A percentile compares a stretch with the other conserved stretches of the same genome.
Conservation (phyloP, 2,329 filamentous ascomycete genomes). For the Clarireedia homoeocarpa region DNA sequence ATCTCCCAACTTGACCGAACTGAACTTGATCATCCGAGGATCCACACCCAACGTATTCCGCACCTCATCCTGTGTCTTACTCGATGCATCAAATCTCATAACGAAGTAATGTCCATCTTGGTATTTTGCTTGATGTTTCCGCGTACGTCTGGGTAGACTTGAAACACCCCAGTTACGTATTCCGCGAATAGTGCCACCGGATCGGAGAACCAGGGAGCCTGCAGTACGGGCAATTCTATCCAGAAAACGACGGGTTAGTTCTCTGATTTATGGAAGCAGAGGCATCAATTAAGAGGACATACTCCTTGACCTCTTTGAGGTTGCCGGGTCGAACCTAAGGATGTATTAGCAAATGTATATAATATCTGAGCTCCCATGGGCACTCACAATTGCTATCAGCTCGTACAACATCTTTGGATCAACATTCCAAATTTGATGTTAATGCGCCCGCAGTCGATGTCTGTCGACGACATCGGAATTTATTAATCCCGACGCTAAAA, state of each 20-base stretch:
- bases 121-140: slow-evolving; percentile 77
- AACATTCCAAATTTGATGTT: slow-evolving; percentile 13
- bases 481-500: slow-evolving; percentile 4
- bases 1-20: slow-evolving; percentile 77
- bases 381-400: slow-evolving; percentile 82
- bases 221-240: slow-evolving; percentile 78
- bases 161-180: slow-evolving; percentile 95
- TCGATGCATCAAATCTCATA: slow-evolving; percentile 85
- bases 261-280: not conserved
- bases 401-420: slow-evolving; percentile 80
- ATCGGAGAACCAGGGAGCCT: slow-evolving; percentile 72
- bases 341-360: slow-evolving; percentile 13
- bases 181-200: slow-evolving; percentile 84
- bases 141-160: slow-evolving; percentile 70
- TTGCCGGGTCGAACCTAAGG: slow-evolving; percentile 82
- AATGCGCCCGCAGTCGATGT: not conserved
- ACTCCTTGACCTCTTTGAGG: slow-evolving; percentile 92
- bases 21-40: slow-evolving; percentile 81
- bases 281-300: slow-evolving; percentile 33
- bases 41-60: slow-evolving; percentile 72
- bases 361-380: not conserved
- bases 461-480: too few species aligned
- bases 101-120: slow-evolving; percentile 91
- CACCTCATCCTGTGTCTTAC: slow-evolving; percentile 65
- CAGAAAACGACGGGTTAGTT: slow-evolving; percentile 8